Base-by-base conservation (phyloP, 2,329 filamentous ascomycete species). In the Trichoderma koningiopsis region DNA sequence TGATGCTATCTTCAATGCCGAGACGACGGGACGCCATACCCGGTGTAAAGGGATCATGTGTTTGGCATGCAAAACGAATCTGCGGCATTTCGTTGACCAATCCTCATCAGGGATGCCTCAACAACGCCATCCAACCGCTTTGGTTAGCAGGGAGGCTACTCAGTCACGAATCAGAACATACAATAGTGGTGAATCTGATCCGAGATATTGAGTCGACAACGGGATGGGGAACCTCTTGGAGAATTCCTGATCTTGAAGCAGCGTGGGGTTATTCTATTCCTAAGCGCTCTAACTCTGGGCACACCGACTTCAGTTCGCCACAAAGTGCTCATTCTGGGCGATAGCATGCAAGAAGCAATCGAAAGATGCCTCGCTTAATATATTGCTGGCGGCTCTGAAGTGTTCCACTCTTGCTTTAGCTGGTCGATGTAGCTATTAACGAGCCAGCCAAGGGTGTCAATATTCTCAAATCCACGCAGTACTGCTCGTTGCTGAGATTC, bases 51-150 rank as follows among this genome's bases (percentile, higher is more conserved):
- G 56, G 56, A 16, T 86, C 85, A 11, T 73, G 81, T 0, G 75
- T 86, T 11, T 88, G 86, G 86, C 86, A 88, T 72, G 86, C 85
- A 1, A 65, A 65, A 53, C 52, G 52, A 22, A 65, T 57, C 11
- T 65, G 62, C n/a, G 62, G 62, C 19, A 65, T 65, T 22, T 65
- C 62, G 29, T 73, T 85, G 14, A 82, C 85, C 3, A 88, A 88
- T 69, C 83, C 82, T 4, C 85, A 88, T 68, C 80, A 84, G 13
- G 86, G 86, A 3, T 86, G 84, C 70, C 73, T 87, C 40, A 88
- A 86, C 70, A 88, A 88, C 72, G 84, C 85, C 4, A 85, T 88
- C 5, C 86, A 88, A 71, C 86, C 86, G 0, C 77, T 88, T 0
- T 88, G 84, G 83, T 80, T 88, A 14, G 86, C 87, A 0, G 87